Base-by-base conservation (phyloP, 2,329 filamentous ascomycete species). In the Diaporthe velutina region DNA sequence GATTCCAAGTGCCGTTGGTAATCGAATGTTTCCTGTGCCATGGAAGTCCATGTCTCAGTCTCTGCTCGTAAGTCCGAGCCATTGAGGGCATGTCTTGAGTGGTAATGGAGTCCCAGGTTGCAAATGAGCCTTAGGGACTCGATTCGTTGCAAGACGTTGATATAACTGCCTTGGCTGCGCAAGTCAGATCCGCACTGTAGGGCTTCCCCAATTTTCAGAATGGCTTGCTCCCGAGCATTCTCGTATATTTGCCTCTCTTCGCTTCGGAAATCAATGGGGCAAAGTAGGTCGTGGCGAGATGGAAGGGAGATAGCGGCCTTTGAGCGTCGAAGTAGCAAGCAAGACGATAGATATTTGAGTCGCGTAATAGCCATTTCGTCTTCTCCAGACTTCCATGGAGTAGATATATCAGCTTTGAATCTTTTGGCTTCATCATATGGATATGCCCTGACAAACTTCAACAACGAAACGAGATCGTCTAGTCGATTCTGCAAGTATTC, bases 81-180 rank as follows among this genome's bases (percentile, higher is more conserved):
- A n/a, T n/a, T n/a, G n/a, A n/a, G n/a, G n/a, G 79, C 77, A 13
- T 84, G 80, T n/a, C 83, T 78, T 5, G 72, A 71, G 4, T 80
- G 78, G 38, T 87, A 87, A n/a, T 82, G 77, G 0, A 85, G 68
- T 0, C 88, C 87, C 0, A 88, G 78, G 58, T 88, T 85, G 48
- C 88, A 89, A 4, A 88, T 79, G 22, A 87, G 79, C 1, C 87
- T 80, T 73, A 89, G 77, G 0, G 81, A 79, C 38, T 89, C 85
- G 40, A 89, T 86, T 55, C 83, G 81, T 73, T 87, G 84, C 1
- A 89, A 75, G 1, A 85, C 83, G 57, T 86, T 88, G 13, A 84
- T 79, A 60, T 83, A 87, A 1, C 79, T 75, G 0, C 77, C 77
- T 0, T 77, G 30, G 8, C 74, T 74, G 0, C 74, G 58, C 0